A percentile compares a stretch with the other conserved stretches of the same genome.
phyloP scores from a whole-genome alignment of 2,329 filamentous ascomycete species.

The Paecilomyces formosus region DNA sequence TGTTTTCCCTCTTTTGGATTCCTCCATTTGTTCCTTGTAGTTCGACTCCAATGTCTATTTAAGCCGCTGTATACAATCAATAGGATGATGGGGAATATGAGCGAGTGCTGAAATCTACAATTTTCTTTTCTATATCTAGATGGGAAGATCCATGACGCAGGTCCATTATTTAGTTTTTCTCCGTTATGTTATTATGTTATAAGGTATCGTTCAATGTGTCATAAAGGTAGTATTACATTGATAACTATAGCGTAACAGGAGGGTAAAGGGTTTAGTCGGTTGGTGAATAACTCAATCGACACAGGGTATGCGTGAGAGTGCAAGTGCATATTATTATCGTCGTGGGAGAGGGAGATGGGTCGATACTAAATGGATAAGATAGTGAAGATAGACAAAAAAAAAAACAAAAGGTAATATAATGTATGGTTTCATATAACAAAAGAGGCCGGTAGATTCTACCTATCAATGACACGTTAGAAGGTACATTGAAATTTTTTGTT shows the following conservation, averaged over 20 bases:
- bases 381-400: not conserved
- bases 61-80: too few relatives aligned
- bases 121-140: too few relatives aligned
- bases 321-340: not conserved
- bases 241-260: not conserved
- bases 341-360: not conserved
- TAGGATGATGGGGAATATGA: too few relatives aligned
- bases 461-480: not conserved
- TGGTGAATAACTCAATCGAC: not conserved
- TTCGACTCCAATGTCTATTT: too few relatives aligned
- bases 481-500: not conserved
- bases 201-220: not conserved
- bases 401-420: not conserved
- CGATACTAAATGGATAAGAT: not conserved
- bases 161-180: too few relatives aligned
- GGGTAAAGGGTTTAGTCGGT: not conserved
- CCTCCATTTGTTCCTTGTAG: too few relatives aligned
- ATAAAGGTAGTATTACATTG: not conserved
- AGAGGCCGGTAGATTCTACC: not conserved
- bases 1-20: too few relatives aligned
- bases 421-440: not conserved
- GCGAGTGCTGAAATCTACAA: too few relatives aligned
- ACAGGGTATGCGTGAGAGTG: not conserved
- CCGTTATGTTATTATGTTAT: not conserved
- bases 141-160: too few relatives aligned